Percentiles rank a stretch among this genome's conserved stretches.
phyloP scores from a whole-genome alignment of 768 basidiomycete genomes.

The Coprinopsis cinerea region DNA sequence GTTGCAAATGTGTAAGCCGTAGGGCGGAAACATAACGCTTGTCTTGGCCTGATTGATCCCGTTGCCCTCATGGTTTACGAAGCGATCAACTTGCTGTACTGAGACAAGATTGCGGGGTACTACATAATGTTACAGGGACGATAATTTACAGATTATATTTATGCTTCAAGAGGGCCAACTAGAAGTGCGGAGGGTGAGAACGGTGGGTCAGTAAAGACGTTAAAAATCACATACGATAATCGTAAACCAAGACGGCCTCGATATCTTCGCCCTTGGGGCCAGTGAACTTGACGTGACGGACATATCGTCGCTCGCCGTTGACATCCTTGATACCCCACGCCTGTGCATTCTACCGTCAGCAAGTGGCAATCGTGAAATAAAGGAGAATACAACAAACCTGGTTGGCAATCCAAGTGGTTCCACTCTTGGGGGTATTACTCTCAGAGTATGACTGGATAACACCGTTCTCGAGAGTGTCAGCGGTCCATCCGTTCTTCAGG shows the following conservation, averaged over 20 bases:
- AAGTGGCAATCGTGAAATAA: neutral
- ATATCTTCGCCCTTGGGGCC: constrained; percentile 56
- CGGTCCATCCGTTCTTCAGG: constrained; percentile 36
- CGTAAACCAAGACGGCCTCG: constrained; percentile 53
- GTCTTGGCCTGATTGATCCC: too few relatives aligned
- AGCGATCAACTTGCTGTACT: too few relatives aligned
- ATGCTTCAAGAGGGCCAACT: constrained; percentile 10
- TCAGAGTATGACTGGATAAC: constrained; percentile 41
- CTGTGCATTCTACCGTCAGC: constrained; percentile 17
- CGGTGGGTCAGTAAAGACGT: neutral
- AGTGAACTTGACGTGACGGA: constrained; percentile 56
- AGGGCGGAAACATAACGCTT: too few relatives aligned
- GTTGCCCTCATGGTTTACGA: too few relatives aligned
- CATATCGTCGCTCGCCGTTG: constrained; percentile 54
- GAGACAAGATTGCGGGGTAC: neutral
- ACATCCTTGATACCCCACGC: constrained; percentile 63
- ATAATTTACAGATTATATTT: constrained; percentile 3
- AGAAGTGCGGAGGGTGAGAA: neutral
- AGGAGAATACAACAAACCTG: constrained; percentile 38
- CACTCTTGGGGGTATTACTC: constrained; percentile 62
- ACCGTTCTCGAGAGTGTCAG: constrained; percentile 36
- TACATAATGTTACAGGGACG: constrained; percentile 3
- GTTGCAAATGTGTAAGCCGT: too few relatives aligned
- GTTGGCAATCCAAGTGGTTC: constrained; percentile 52
- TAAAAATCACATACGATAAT: constrained; percentile 51